phyloP scores from a whole-genome alignment of 495 filamentous ascomycete genomes.

The Penicillium salamii region DNA sequence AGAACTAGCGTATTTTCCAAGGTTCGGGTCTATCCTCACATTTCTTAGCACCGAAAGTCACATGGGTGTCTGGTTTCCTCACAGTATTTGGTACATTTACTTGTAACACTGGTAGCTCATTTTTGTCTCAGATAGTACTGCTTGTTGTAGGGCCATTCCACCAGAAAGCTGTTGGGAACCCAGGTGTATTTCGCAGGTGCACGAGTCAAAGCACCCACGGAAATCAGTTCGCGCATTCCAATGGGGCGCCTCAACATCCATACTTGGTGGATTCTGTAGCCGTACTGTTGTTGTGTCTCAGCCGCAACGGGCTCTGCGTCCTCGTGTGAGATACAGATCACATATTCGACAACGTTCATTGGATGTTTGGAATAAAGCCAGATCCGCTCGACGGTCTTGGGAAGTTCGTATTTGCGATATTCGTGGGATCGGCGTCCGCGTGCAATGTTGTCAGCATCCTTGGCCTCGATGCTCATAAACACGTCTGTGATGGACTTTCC shows the following conservation, averaged over 20 bases:
- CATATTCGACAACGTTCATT: background rate
- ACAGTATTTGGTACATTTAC: no score
- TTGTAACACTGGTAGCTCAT: background rate
- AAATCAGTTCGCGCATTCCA: background rate
- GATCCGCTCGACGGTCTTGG: background rate
- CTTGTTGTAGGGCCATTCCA: background rate
- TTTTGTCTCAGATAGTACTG: background rate
- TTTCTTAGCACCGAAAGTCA: no score
- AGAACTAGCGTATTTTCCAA: no score
- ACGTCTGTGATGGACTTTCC: background rate
- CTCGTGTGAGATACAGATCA: background rate
- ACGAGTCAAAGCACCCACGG: background rate
- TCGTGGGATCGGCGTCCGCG: background rate
- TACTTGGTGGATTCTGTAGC: background rate
- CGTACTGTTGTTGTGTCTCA: background rate
- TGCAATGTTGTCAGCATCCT: background rate
- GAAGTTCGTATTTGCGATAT: background rate
- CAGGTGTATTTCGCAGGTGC: background rate
- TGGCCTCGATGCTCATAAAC: background rate
- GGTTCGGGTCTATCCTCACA: no score
- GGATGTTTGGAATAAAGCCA: background rate
- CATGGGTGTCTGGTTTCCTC: no score
- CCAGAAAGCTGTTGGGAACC: background rate
- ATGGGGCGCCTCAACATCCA: constrained; percentile 1
- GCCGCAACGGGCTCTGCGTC: background rate